These are phyloP conservation scores for Phyllosticta paracitricarpa DNA, from an alignment of 2,329 filamentous ascomycete species.

Conservation along the genomic window DNA sequence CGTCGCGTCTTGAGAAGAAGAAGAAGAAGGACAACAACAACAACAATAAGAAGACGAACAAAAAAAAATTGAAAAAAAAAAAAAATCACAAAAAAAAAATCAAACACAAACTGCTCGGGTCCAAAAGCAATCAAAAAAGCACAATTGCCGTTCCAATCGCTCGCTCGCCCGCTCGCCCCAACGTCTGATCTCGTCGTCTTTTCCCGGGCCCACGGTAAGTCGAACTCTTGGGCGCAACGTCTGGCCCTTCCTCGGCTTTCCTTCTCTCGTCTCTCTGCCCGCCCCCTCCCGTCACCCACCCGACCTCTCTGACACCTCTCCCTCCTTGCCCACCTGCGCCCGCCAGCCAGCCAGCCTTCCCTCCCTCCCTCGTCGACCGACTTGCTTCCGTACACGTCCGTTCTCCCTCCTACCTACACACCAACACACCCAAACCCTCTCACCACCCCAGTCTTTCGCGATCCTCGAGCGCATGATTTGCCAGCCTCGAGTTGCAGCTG, in stretches of 20 bases:
- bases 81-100: no score
- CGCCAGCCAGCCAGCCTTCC: not conserved
- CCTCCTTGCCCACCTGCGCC: conserved; percentile 3
- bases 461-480: conserved; percentile 9
- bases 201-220: conserved; percentile 11
- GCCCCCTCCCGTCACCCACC: not conserved
- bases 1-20: no score
- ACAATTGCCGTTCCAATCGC: no score
- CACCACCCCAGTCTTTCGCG: conserved; percentile 2
- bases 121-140: no score
- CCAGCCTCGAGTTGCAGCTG: conserved; percentile 7
- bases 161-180: not conserved
- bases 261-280: conserved; percentile 6
- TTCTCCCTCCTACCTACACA: not conserved
- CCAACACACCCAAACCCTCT: not conserved
- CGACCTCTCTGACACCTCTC: not conserved
- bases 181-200: conserved; percentile 9
- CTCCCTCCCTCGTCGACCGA: conserved; percentile 4
- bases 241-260: conserved; percentile 11
- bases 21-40: no score
- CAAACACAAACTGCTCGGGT: no score
- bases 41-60: no score
- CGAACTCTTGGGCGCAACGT: conserved; percentile 5
- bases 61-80: no score
- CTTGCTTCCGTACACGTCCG: conserved; percentile 3